These are phyloP conservation scores for Gossypium schwendimanii DNA, from an alignment of 441 rosid genomes.

Conservation along the genomic window DNA sequence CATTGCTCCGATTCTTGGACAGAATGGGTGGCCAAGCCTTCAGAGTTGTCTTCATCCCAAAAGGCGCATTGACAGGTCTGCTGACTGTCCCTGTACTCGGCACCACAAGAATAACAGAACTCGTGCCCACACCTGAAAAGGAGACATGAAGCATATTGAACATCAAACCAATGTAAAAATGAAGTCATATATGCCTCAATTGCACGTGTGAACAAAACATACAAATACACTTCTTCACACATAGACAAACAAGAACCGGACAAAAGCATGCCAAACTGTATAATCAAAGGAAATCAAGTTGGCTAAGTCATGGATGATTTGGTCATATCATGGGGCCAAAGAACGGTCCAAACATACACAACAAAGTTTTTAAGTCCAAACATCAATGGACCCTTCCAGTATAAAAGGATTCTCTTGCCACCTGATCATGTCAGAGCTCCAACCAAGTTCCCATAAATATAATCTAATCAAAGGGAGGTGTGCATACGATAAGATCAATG, in stretches of 20 bases:
- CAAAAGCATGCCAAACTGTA: neutral
- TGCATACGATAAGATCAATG: neutral
- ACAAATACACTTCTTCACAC: conserved; percentile 4
- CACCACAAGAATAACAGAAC: conserved; percentile 92
- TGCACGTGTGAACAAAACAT: neutral
- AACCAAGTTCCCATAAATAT: neutral
- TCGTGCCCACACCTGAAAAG: conserved; percentile 75
- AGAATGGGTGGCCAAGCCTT: conserved; percentile 37
- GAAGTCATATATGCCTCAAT: neutral
- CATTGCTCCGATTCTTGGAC: conserved; percentile 87
- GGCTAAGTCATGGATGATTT: neutral
- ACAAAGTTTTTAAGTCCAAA: neutral
- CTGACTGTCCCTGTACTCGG: conserved; percentile 63
- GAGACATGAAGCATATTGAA: conserved; percentile 3
- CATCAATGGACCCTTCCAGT: neutral
- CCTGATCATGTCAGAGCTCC: neutral
- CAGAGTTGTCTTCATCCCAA: conserved; percentile 70
- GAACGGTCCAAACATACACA: neutral
- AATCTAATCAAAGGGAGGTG: neutral
- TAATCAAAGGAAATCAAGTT: neutral
- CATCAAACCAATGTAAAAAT: neutral
- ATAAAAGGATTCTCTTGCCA: neutral
- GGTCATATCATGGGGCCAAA: neutral
- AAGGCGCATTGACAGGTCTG: conserved; percentile 81
- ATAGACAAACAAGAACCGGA: neutral